Base-by-base conservation (phyloP, 768 basidiomycete genomes). In the Rhodotorula toruloides region DNA sequence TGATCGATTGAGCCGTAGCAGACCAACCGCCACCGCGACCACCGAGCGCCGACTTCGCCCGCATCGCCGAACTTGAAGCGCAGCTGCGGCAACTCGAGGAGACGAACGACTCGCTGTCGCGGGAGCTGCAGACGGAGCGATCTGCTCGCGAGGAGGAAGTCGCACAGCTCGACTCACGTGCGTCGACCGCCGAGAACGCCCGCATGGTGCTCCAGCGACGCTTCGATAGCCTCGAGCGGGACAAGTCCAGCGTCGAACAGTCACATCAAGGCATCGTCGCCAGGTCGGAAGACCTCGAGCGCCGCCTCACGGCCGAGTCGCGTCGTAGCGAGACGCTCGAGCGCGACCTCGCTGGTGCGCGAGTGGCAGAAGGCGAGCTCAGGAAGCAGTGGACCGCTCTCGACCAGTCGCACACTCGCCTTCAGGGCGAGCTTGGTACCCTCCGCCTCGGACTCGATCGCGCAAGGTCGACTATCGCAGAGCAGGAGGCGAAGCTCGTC, bases 11-110 rank as follows among this genome's bases (percentile, higher is more conserved):
- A 22, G 31, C n/a, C 5, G 29, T n/a, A 4, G 21, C 70, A 90
- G 88, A 85, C 29, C 82, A 84, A 7, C 87, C 88, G 75, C 84
- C 83, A n/a, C 87, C 88, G 61, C 87, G 88, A 61, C 83, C 85
- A 66, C 85, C 84, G 2, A 29, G 86, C 22, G 17, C 48, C 22
- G 60, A 61, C 31, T 22, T 57, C 16, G 57, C 48, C 3, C 66
- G 37, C 25, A 50, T 87, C 73, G 84, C 85, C 61, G 88, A 89
- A 68, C 80, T 90, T 9, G 79, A 84, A 12, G 83, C 87, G 63
- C 86, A 88, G 68, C 82, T 92, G 22, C 84, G 82, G 2, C 80
- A 80, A 7, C 76, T 86, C 67, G 81, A 85, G 39, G 84, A 86
- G 61, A 84, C 87, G 69, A 83, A 86, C 22, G 77, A 76, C 7